Evolutionary conservation across 805 yeast species (phyloP).

Genomic region (Naumovozyma castellii): DNA sequence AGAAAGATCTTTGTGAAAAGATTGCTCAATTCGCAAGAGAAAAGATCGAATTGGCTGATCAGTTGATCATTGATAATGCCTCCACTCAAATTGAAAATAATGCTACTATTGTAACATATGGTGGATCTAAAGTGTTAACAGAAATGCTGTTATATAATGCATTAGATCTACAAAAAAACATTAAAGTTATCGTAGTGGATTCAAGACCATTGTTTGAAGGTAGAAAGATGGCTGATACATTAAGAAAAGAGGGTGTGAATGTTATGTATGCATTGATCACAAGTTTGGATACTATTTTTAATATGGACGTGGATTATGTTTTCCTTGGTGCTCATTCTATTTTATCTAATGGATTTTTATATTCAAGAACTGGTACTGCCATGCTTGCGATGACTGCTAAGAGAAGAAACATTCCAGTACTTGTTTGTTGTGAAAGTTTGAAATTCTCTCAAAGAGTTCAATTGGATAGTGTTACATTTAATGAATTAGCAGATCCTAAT

Average conservation of each 20-base stretch:
- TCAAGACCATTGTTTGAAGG: constrained; percentile 94
- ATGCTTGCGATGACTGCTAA: constrained; percentile 86
- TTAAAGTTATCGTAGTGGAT: constrained; percentile 80
- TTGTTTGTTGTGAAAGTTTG: constrained; percentile 90
- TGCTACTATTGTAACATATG: constrained; percentile 76
- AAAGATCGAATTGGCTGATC: constrained; percentile 73
- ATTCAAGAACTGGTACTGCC: constrained; percentile 92
- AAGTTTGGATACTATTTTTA: constrained; percentile 69
- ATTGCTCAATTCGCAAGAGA: constrained; percentile 80
- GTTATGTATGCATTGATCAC: constrained; percentile 69
- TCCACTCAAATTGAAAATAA: constrained; percentile 65
- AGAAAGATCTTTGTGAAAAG: constrained; percentile 47
- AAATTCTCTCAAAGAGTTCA: constrained; percentile 94
- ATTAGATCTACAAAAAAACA: constrained; percentile 49
- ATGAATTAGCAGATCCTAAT: constrained; percentile 78
- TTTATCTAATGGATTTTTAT: constrained; percentile 87
- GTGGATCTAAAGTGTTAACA: constrained; percentile 75
- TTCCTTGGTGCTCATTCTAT: constrained; percentile 95
- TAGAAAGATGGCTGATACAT: constrained; percentile 55
- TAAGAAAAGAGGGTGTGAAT: constrained; percentile 56
- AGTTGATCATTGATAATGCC: constrained; percentile 73
- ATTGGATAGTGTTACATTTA: constrained; percentile 87
- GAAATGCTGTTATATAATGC: constrained; percentile 66
- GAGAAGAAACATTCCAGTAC: constrained; percentile 81
- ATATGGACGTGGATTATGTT: constrained; percentile 74